phyloP scores from a whole-genome alignment of 2,329 filamentous ascomycete species.

The Thielaviopsis ethacetica region DNA sequence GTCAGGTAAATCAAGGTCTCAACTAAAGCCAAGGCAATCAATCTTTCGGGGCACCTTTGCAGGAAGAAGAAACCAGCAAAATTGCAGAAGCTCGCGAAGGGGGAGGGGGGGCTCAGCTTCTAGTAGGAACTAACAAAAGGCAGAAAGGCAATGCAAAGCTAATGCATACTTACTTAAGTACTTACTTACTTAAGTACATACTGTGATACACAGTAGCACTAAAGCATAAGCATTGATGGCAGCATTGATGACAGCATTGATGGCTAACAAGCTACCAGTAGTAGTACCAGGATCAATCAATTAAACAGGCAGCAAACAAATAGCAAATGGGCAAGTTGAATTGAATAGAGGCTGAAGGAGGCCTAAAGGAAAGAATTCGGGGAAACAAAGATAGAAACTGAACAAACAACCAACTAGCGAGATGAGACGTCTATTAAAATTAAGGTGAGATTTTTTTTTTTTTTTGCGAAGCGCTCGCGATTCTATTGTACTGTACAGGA shows the following conservation, averaged over 20 bases:
- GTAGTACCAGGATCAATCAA: not conserved
- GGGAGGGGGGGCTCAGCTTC: too few relatives aligned
- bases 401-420: too few relatives aligned
- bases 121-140: too few relatives aligned
- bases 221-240: too few relatives aligned
- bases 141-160: not conserved
- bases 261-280: not conserved
- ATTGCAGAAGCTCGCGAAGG: not conserved
- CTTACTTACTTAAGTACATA: too few relatives aligned
- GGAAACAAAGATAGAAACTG: not conserved
- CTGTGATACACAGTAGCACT: too few relatives aligned
- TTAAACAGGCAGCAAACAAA: not conserved
- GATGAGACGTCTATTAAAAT: too few relatives aligned
- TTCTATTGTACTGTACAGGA: too few relatives aligned
- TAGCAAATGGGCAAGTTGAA: not conserved
- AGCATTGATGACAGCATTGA: too few relatives aligned
- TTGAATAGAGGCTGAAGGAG: not conserved
- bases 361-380: not conserved
- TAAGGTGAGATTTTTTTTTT: too few relatives aligned
- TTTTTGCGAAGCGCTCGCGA: too few relatives aligned
- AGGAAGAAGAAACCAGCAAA: not conserved
- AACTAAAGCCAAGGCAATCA: not conserved
- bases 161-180: too few relatives aligned
- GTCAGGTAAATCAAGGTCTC: not conserved
- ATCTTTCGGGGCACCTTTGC: not conserved